Base-by-base conservation (phyloP, 2,329 filamentous ascomycete genomes). In the Pseudogymnoascus sp. region DNA sequence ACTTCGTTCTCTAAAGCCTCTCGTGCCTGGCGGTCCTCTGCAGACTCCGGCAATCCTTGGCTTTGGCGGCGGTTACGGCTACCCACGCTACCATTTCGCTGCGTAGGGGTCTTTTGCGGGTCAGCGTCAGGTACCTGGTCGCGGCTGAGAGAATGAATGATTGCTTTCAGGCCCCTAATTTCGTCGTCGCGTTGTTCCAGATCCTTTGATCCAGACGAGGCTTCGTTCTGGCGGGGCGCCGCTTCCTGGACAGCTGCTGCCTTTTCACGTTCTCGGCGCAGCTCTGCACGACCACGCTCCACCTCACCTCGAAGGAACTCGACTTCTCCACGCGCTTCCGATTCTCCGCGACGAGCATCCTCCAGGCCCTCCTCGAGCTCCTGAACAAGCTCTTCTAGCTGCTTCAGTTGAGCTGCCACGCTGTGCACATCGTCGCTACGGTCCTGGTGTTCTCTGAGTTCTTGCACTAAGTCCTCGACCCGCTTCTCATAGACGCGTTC, bases 341-440 rank as follows among this genome's bases (percentile, higher is more conserved):
- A 93, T 76, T 99, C 94, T 6, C 94, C 94, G 61, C 94, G 83
- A 60, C 94, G 83, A 57, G 94, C 92, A 75, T 99, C 94, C 75
- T 99, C 94, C 1, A 99, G 80, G 0, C 94, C 94, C 74, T 99
- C 94, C 74, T 99, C 94, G 0, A 99, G 83, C 73, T 99, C 94
- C 68, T 96, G 93, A 2, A 99, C 94, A 35, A 97, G 82, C 72
- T 97, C 93, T 73, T 97, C 94, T 1, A 99, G 80, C 74, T 96
- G 92, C 76, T 96, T 97, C 60, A 99, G 81, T 74, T 99, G 94
- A 65, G 83, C 83, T 6, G 94, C 92, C 18, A 99, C 92, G 25
- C 86, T 89, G 68, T 97, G 91, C 6, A 99, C 92, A 71, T 99
- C 94, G 63, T 95, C 86, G 39, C 87, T 89, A 47, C 89, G 83